Base-by-base conservation (phyloP, 179 eudicot species). In the Nepenthes alata region DNA sequence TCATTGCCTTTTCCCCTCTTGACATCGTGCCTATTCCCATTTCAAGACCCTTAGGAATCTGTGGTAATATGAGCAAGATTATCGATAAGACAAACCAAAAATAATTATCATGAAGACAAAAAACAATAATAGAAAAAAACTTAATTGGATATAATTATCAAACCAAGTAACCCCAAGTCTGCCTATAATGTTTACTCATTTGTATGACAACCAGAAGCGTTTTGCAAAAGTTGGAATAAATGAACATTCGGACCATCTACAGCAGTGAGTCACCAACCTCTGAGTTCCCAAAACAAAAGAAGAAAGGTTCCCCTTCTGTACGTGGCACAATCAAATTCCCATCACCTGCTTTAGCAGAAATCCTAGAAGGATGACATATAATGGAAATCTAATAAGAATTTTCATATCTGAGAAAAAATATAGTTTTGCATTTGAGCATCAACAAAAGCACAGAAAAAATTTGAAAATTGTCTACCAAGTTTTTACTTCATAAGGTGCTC, bases 11-110 rank as follows among this genome's bases (percentile, higher is more conserved):
- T 75, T 94, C 99, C 71, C 87, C 88, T 53, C 81, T 81, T 65
- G 95, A 64, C 99, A 94, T 94, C 36, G 94, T 85, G 65, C 94
- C 99, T 60, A 94, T 83, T 67, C 89, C 99, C 94, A 85, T 82
- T 81, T 94, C 99, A 70, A 94, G 89, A 73, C 99, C 99, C 78
- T 82, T 74, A 53, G 97, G 97, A 56, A 93, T 74, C 98, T 94
- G 80, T 55, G 11, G 0, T 55, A n/a, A n/a, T 6, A 54, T 54
- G 57, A 54, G 2, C 55, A 11, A 52, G n/a, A n/a, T 12, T 16
- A 52, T 52, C 14, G 1, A 5, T n/a, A 52, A 6, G 14, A 10
- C 55, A 12, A 12, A 52, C 15, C 25, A 25, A 25, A 25, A 25
- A 25, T 25, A 25, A 25, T 25, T 25, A 25, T 25, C 25, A 25